These are phyloP conservation scores for Serendipita sp. DNA, from an alignment of 768 basidiomycete genomes.

Conservation along the genomic window DNA sequence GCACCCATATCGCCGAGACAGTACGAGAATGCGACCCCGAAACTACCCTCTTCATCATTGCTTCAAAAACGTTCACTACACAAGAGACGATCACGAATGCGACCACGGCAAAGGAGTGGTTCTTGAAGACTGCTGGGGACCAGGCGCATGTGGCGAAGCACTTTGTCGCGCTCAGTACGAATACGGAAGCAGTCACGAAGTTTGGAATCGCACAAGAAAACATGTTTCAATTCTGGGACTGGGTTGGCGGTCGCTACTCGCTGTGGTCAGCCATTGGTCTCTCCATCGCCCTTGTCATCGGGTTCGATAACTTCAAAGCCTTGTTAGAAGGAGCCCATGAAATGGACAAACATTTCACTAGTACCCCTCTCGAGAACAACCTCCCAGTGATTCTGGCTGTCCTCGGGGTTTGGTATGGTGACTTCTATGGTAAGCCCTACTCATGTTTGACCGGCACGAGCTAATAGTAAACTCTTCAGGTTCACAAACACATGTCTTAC, in stretches of 20 bases:
- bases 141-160: conserved; percentile 92
- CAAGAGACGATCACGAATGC: conserved; percentile 99
- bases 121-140: conserved; percentile 68
- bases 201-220: conserved; percentile 85
- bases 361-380: conserved; percentile 74
- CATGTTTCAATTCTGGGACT: conserved; percentile 99
- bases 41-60: conserved; percentile 91
- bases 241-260: conserved; percentile 98
- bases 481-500: conserved; percentile 82
- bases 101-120: conserved; percentile 85
- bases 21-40: conserved; percentile 69
- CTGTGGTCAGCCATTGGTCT: conserved; percentile 97
- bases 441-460: not conserved
- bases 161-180: conserved; percentile 96
- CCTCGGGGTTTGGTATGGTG: conserved; percentile 95
- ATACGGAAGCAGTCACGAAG: conserved; percentile 77
- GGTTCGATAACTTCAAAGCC: conserved; percentile 84
- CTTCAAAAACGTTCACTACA: conserved; percentile 98
- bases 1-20: conserved; percentile 88
- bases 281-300: conserved; percentile 83
- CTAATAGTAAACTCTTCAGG: conserved; percentile 26
- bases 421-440: conserved; percentile 57
- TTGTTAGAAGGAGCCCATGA: conserved; percentile 85
- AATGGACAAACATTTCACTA: conserved; percentile 95
- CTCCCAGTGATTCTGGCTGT: conserved; percentile 81